Percentiles rank a stretch among this genome's conserved stretches.
phyloP scores from a whole-genome alignment of 1,139 yeast genomes.

The Yamadazyma dendronema region DNA sequence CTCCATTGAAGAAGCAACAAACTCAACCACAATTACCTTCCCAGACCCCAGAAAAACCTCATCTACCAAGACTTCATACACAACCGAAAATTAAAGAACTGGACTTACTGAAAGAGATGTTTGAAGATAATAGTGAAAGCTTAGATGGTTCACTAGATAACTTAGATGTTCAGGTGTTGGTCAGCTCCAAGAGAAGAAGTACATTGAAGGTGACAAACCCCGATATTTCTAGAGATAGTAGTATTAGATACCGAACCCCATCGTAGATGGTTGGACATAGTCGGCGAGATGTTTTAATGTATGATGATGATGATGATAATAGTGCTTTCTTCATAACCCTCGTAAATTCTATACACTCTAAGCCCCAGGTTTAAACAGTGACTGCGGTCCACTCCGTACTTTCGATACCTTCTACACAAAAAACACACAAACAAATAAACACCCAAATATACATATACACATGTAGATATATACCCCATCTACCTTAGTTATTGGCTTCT shows the following conservation, averaged over 20 bases:
- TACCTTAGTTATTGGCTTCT: too few relatives aligned
- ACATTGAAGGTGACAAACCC: conserved; percentile 68
- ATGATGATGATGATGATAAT: too few relatives aligned
- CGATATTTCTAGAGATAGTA: conserved; percentile 22
- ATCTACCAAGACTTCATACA: background rate
- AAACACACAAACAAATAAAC: too few relatives aligned
- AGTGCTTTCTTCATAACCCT: too few relatives aligned
- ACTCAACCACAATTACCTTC: background rate
- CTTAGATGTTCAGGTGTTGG: conserved; percentile 72
- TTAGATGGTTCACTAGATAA: conserved; percentile 21
- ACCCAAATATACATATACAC: too few relatives aligned
- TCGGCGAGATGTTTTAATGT: too few relatives aligned
- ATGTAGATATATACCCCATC: too few relatives aligned
- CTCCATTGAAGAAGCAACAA: background rate
- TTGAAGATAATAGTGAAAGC: conserved; percentile 9
- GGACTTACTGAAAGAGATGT: background rate
- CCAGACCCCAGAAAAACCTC: background rate
- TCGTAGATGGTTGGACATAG: conserved; percentile 19
- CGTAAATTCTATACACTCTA: too few relatives aligned
- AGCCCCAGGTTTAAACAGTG: too few relatives aligned
- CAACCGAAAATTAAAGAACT: background rate
- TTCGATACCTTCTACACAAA: too few relatives aligned
- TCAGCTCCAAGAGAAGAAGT: conserved; percentile 66
- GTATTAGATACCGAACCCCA: conserved; percentile 27
- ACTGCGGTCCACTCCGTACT: too few relatives aligned